Percentiles rank a stretch among this genome's conserved stretches.
These are phyloP conservation scores for Simplicillium aogashimaense DNA, from an alignment of 2,329 filamentous ascomycete species.

Conservation along the genomic window DNA sequence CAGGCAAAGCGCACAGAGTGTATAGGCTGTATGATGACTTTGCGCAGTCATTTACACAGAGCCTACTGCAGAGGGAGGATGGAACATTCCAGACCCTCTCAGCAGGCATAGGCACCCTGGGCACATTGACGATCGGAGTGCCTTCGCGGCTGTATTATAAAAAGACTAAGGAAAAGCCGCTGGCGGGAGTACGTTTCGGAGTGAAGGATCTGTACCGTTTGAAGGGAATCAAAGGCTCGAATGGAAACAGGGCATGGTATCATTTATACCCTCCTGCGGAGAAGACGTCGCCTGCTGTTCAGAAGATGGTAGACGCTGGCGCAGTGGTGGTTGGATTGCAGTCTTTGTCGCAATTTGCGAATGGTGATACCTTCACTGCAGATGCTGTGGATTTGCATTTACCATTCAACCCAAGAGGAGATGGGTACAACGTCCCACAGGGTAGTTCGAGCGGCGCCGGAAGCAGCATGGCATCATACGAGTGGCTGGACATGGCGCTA, in stretches of 20 bases:
- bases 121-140: constrained; percentile 30
- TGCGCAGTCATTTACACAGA: constrained; percentile 16
- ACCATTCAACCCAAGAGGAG: constrained; percentile 14
- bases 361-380: constrained; percentile 26
- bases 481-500: constrained; percentile 14
- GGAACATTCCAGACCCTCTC: constrained; percentile 20
- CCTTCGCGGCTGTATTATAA: constrained; percentile 52
- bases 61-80: constrained; percentile 17
- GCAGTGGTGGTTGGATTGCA: constrained; percentile 35
- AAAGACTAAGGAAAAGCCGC: constrained; percentile 39
- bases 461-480: constrained; percentile 12
- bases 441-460: constrained; percentile 12
- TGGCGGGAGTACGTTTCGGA: constrained; percentile 50
- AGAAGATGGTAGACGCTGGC: constrained; percentile 46
- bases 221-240: constrained; percentile 36
- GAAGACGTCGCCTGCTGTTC: constrained; percentile 36
- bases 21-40: constrained; percentile 25
- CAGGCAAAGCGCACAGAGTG: constrained; percentile 20
- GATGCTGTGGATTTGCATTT: constrained; percentile 22
- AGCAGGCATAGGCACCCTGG: constrained; percentile 15
- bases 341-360: constrained; percentile 30
- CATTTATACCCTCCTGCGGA: constrained; percentile 36
- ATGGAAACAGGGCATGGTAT: constrained; percentile 45
- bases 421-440: constrained; percentile 11
- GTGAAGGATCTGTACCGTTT: constrained; percentile 48